Evolutionary conservation across 805 yeast species (phyloP).

Genomic region (Yamadazyma scolyti): DNA sequence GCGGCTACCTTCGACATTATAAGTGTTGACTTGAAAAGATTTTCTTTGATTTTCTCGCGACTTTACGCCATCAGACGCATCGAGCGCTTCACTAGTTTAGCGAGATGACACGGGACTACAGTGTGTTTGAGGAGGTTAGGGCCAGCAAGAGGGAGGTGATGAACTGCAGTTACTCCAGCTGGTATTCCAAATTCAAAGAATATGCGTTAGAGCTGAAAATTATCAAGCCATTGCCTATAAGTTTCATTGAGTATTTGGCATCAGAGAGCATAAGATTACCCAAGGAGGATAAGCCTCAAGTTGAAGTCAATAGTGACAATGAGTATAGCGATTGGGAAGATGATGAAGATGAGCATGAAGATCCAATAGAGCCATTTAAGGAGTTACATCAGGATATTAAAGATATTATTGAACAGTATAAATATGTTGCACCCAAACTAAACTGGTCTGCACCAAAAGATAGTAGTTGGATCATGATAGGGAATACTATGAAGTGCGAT

Average conservation of each 20-base stretch:
- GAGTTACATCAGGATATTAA: constrained; percentile 57
- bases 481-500: constrained; percentile 70
- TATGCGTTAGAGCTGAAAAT: constrained; percentile 20
- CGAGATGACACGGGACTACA: constrained; percentile 16
- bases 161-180: constrained; percentile 30
- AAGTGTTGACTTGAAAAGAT: background rate
- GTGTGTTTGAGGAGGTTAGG: constrained; percentile 25
- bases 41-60: background rate
- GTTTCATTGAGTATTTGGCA: constrained; percentile 30
- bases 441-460: constrained; percentile 98
- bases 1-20: constrained; percentile 13
- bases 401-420: constrained; percentile 39
- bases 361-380: constrained; percentile 34
- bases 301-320: constrained; percentile 45
- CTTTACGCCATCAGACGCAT: background rate
- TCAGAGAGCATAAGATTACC: constrained; percentile 23
- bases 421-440: constrained; percentile 78
- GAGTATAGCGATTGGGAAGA: constrained; percentile 78
- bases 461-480: constrained; percentile 85
- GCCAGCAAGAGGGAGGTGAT: constrained; percentile 24
- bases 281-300: constrained; percentile 8
- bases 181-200: constrained; percentile 25
- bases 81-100: background rate
- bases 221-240: constrained; percentile 28
- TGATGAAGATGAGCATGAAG: constrained; percentile 45